A percentile compares a stretch with the other conserved stretches of the same genome.
These are phyloP conservation scores for Apiospora arundinis DNA, from an alignment of 2,329 filamentous ascomycete species.

Conservation along the genomic window DNA sequence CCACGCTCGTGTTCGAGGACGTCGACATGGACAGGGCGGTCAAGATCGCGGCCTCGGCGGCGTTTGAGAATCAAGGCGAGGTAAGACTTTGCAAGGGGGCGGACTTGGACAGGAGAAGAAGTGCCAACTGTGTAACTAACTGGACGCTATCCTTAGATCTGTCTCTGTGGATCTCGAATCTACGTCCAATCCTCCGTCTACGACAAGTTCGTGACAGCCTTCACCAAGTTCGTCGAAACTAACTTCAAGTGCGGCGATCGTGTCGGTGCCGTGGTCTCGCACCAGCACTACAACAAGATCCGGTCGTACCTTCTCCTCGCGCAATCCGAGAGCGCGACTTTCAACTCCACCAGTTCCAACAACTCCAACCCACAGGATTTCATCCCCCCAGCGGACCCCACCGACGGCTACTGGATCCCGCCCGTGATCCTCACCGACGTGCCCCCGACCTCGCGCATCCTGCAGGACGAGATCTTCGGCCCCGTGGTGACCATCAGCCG, in stretches of 20 bases:
- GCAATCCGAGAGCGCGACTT: conserved; percentile 32
- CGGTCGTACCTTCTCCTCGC: conserved; percentile 35
- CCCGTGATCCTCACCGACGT: conserved; percentile 38
- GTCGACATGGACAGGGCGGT: conserved; percentile 61
- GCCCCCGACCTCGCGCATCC: conserved; percentile 34
- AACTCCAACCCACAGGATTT: conserved; percentile 24
- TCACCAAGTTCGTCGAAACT: conserved; percentile 31
- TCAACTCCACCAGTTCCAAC: conserved; percentile 19
- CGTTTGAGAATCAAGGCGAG: conserved; percentile 44
- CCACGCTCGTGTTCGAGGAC: conserved; percentile 59
- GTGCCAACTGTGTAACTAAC: too few species aligned
- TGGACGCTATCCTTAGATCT: conserved; percentile 31
- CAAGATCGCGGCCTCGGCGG: conserved; percentile 45
- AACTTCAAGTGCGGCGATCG: conserved; percentile 33
- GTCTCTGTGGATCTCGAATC: conserved; percentile 50
- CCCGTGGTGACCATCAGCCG: conserved; percentile 48
- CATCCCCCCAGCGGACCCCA: conserved; percentile 28
- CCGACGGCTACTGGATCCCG: conserved; percentile 37
- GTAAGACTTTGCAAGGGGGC: conserved; percentile 14
- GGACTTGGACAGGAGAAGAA: not conserved
- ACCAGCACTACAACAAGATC: conserved; percentile 39
- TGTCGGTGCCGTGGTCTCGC: conserved; percentile 39
- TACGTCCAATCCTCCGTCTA: conserved; percentile 56
- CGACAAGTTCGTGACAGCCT: conserved; percentile 43
- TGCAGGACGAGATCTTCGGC: conserved; percentile 50